Evolutionary conservation across 257 asterid genomes (phyloP), one percentile per base, ranked within the genome.

Genomic region (Oldenlandia corymbosa): DNA sequence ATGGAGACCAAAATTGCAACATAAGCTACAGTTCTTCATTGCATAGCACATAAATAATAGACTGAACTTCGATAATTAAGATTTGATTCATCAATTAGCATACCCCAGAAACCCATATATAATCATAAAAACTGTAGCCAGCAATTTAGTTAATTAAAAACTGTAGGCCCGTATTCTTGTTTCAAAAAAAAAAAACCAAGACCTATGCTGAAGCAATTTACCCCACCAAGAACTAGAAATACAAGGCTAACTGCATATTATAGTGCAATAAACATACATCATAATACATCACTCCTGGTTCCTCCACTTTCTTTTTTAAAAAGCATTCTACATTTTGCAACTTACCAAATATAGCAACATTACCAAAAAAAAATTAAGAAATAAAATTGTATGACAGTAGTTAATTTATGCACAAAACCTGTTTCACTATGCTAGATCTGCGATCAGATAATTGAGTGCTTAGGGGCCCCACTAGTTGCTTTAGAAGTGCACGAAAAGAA

Each of bases 341-440:
- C 18, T 18, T 13, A 53, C 37, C 20, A 27, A 26, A 34, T 53
- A 4, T 27, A 11, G n/a, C n/a, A n/a, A n/a, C n/a, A n/a, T 27
- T 53, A 27, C 20, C 20, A 21, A 51, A 51, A 23, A 13, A 51
- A 20, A 4, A 50, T 11, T 50, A 50, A 50, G 9, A 3, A 45
- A 13, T 13, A 2, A 5, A 45, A 45, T 45, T n/a, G n/a, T n/a
- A n/a, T 47, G 53, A 47, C 18, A 47, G n/a, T 28, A 23, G 46
- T 13, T 48, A 62, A 11, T 21, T 60, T 20, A 57, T 31, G n/a
- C 63, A 31, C 45, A 50, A 67, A 34, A 90, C 99, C 97, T 93
- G 97, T 82, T 93, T 90, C 79, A 93, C 99, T 68, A 93, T 88
- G 84, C 89, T 93, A 73, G 99, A 93, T 70, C 99, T 87, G 60